A percentile compares a stretch with the other conserved stretches of the same genome.
phyloP scores from a whole-genome alignment of 1,284 basidiomycete genomes.

The Leccinum variabile region DNA sequence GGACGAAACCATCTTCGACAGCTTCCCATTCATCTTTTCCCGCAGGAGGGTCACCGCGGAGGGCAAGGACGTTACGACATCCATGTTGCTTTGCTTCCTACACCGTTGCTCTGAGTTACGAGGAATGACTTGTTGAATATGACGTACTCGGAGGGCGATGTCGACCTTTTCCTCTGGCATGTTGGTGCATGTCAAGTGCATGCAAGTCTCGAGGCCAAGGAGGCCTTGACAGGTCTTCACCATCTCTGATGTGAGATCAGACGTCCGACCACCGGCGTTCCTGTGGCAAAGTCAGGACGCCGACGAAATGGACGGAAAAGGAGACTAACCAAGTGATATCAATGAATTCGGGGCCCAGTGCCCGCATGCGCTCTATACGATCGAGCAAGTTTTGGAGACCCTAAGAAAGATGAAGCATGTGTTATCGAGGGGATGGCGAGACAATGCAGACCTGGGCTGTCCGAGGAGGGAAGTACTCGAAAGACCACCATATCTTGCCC shows the following conservation, averaged over 20 bases:
- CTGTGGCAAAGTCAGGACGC: conserved; percentile 41
- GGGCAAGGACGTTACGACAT: conserved; percentile 92
- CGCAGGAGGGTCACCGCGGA: conserved; percentile 89
- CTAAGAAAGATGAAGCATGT: conserved; percentile 40
- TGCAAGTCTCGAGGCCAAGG: conserved; percentile 94
- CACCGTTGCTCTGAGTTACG: conserved; percentile 18
- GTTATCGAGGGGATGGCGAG: background rate
- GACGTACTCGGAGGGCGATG: conserved; percentile 76
- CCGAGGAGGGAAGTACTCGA: conserved; percentile 95
- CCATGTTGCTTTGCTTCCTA: conserved; percentile 91
- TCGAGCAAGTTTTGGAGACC: conserved; percentile 93
- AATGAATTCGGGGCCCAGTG: conserved; percentile 94
- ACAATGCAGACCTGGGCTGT: conserved; percentile 77
- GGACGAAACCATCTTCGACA: conserved; percentile 83
- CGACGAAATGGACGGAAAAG: conserved; percentile 1
- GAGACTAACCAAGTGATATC: conserved; percentile 89
- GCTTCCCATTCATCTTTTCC: conserved; percentile 92
- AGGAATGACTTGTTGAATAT: conserved; percentile 10
- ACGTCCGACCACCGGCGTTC: conserved; percentile 96
- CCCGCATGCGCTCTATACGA: conserved; percentile 97
- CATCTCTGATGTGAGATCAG: conserved; percentile 90
- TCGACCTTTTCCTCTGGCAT: conserved; percentile 96
- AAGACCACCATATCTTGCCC: conserved; percentile 90
- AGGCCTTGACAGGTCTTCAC: conserved; percentile 93
- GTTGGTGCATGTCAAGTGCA: conserved; percentile 99